A percentile compares a stretch with the other conserved stretches of the same genome.
Evolutionary conservation across 306 rosid genomes (phyloP).

Genomic region (Delonix regia): DNA sequence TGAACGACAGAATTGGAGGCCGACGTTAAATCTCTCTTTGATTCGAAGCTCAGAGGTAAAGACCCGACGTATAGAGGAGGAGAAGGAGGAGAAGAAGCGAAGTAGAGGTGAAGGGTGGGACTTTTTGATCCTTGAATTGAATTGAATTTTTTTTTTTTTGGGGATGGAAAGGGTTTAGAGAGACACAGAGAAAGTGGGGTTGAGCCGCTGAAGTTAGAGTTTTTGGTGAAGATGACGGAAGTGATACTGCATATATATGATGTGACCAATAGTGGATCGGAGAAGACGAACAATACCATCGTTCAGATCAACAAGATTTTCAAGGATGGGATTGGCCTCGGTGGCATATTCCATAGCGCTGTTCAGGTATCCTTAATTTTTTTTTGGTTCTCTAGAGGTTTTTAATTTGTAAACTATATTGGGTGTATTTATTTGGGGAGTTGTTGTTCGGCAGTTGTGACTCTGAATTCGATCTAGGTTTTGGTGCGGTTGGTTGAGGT

Average conservation of each 20-base stretch:
- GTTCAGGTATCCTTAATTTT: constrained; percentile 64
- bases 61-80: not conserved
- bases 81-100: not conserved
- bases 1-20: constrained; percentile 26
- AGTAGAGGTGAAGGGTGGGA: not conserved
- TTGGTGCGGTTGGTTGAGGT: constrained; percentile 4
- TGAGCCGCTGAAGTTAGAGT: constrained; percentile 33
- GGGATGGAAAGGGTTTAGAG: constrained; percentile 32
- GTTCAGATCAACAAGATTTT: constrained; percentile 97
- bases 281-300: constrained; percentile 91
- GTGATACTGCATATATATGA: constrained; percentile 87
- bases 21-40: constrained; percentile 41
- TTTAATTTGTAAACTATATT: not conserved
- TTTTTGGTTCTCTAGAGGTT: not conserved
- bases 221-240: constrained; percentile 67
- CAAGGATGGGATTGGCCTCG: constrained; percentile 96
- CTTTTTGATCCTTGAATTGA: constrained; percentile 40
- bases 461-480: constrained; percentile 46
- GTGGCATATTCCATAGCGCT: constrained; percentile 98
- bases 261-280: constrained; percentile 99
- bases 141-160: not conserved
- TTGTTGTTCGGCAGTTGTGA: constrained; percentile 24
- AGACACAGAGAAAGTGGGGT: constrained; percentile 36
- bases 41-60: not conserved
- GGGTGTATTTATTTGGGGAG: constrained; percentile 19